A percentile compares a stretch with the other conserved stretches of the same genome.
These are phyloP conservation scores for Sonneratia alba DNA, from an alignment of 345 rosid genomes.

Conservation along the genomic window DNA sequence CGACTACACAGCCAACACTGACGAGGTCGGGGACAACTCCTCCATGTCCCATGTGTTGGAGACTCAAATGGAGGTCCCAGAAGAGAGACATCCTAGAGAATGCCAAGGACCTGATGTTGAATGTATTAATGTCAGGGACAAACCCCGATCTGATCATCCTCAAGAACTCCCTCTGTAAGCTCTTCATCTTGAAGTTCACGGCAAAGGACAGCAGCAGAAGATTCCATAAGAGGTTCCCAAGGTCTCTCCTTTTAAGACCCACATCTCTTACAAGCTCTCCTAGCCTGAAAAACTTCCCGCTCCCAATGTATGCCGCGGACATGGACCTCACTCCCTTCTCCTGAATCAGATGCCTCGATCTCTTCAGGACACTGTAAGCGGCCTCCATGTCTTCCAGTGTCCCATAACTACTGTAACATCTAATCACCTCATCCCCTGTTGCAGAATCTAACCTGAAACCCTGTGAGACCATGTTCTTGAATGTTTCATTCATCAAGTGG, in stretches of 20 bases:
- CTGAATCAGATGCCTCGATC: conserved; percentile 41
- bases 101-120: conserved; percentile 63
- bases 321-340: conserved; percentile 50
- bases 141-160: conserved; percentile 55
- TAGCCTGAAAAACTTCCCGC: conserved; percentile 36
- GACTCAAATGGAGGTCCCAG: conserved; percentile 84
- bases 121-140: conserved; percentile 63
- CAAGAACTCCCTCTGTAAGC: conserved; percentile 67
- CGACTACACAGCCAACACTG: conserved; percentile 70
- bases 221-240: conserved; percentile 72
- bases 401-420: conserved; percentile 41
- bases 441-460: conserved; percentile 36
- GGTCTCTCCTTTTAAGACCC: conserved; percentile 53
- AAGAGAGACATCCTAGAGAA: conserved; percentile 73
- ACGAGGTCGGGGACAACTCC: conserved; percentile 62
- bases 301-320: conserved; percentile 39
- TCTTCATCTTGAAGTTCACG: conserved; percentile 81
- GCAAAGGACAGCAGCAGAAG: conserved; percentile 64
- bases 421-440: conserved; percentile 42
- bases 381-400: conserved; percentile 52
- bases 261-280: conserved; percentile 55
- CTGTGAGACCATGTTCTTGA: conserved; percentile 34
- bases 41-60: conserved; percentile 67
- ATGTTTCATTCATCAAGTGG: conserved; percentile 43
- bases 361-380: conserved; percentile 46